phyloP scores from a whole-genome alignment of 129 eudicot genomes.

The Chrysanthemum seticuspe region DNA sequence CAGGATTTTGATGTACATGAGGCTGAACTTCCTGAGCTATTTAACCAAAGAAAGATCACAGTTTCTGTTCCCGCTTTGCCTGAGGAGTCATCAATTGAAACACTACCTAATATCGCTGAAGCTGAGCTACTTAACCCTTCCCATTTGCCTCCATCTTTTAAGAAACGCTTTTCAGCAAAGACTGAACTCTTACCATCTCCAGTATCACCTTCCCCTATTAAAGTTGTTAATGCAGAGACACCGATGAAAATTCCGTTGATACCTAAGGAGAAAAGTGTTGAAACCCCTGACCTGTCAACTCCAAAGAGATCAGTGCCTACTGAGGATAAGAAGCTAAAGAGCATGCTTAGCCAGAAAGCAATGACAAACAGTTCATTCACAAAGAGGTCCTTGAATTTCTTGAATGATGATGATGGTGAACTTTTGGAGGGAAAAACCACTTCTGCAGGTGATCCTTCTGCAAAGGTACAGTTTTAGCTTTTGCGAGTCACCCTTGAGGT shows the following conservation, averaged over 20 bases:
- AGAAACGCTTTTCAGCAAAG: conserved; percentile 40
- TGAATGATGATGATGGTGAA: conserved; percentile 40
- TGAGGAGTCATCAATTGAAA: conserved; percentile 17
- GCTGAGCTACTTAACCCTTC: conserved; percentile 40
- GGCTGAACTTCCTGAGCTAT: conserved; percentile 70
- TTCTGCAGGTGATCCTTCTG: neutral
- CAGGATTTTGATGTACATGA: conserved; percentile 65
- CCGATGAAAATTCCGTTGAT: conserved; percentile 46
- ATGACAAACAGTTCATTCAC: conserved; percentile 31
- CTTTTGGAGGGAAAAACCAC: conserved; percentile 8
- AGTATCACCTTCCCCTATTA: neutral
- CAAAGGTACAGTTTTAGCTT: conserved; percentile 5
- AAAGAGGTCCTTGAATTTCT: conserved; percentile 57
- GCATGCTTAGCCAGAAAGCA: conserved; percentile 27
- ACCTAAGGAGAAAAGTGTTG: conserved; percentile 21
- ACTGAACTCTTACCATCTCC: too few species aligned
- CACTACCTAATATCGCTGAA: conserved; percentile 18
- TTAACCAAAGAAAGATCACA: conserved; percentile 29
- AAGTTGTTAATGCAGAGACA: conserved; percentile 35
- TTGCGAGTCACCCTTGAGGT: too few species aligned
- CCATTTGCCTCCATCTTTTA: conserved; percentile 48
- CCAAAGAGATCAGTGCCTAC: conserved; percentile 65
- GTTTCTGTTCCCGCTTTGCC: conserved; percentile 12
- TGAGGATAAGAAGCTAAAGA: conserved; percentile 50
- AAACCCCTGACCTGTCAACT: conserved; percentile 64